A percentile compares a stretch with the other conserved stretches of the same genome.
These are phyloP conservation scores for Clarireedia monteithiana DNA, from an alignment of 2,329 filamentous ascomycete genomes.

Conservation along the genomic window DNA sequence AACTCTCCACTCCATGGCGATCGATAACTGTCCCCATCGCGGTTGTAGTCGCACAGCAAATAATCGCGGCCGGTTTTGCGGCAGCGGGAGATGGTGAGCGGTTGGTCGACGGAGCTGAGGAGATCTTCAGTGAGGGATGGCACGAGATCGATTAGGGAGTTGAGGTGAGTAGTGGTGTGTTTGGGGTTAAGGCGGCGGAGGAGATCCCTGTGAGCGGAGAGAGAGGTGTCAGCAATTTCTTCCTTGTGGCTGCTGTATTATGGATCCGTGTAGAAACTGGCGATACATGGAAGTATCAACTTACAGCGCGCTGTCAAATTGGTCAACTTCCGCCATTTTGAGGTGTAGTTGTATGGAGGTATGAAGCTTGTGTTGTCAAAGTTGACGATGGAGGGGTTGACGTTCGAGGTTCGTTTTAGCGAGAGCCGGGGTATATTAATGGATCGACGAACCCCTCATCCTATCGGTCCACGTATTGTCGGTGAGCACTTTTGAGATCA, in stretches of 20 bases:
- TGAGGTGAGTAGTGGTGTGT: constrained; percentile 80
- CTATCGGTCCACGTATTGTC: background rate
- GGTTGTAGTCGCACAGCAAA: constrained; percentile 98
- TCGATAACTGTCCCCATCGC: constrained; percentile 94
- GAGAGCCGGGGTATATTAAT: constrained; percentile 2
- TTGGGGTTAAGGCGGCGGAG: constrained; percentile 96
- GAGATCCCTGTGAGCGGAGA: constrained; percentile 64
- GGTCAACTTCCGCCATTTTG: constrained; percentile 29
- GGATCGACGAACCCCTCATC: background rate
- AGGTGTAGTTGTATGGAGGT: constrained; percentile 10
- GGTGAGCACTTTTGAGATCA: too few species aligned
- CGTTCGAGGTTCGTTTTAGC: constrained; percentile 8
- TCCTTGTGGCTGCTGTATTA: background rate
- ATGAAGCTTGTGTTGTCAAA: constrained; percentile 8
- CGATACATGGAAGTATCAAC: constrained; percentile 1
- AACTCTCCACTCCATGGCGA: constrained; percentile 99
- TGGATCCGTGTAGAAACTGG: background rate
- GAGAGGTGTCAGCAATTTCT: background rate
- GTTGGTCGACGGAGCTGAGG: constrained; percentile 94
- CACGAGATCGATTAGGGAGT: constrained; percentile 78
- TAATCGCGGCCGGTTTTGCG: constrained; percentile 87
- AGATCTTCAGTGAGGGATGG: constrained; percentile 95
- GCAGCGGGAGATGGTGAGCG: constrained; percentile 79
- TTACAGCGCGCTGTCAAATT: constrained; percentile 32
- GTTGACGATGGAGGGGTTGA: constrained; percentile 6